Percentiles rank a stretch among this genome's conserved stretches.
phyloP scores from a whole-genome alignment of 1,139 yeast species.

The Blastobotrys serpentis region DNA sequence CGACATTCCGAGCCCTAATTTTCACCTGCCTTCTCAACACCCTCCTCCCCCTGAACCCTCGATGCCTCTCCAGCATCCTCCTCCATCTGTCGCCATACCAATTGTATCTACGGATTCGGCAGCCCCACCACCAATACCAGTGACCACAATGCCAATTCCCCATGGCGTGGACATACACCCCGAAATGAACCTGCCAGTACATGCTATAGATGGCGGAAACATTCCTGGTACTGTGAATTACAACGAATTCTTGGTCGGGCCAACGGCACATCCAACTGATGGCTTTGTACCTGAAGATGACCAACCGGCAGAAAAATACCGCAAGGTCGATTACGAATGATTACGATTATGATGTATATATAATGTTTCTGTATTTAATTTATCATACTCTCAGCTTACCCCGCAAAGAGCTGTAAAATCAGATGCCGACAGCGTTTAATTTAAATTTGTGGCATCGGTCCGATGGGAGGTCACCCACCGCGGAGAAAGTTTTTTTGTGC shows the following conservation, averaged over 20 bases:
- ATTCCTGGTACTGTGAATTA: neutral
- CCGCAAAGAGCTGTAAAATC: neutral
- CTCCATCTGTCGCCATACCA: no score
- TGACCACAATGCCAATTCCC: neutral
- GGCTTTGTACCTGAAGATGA: neutral
- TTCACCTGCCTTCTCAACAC: neutral
- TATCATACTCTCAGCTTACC: no score
- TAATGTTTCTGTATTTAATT: no score
- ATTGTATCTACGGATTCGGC: no score
- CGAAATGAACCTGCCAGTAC: no score
- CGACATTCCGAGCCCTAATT: neutral
- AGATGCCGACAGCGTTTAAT: neutral
- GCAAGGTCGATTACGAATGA: neutral
- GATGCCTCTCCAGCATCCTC: no score
- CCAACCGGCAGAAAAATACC: neutral
- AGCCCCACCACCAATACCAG: neutral
- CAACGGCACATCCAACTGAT: neutral
- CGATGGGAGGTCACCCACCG: neutral
- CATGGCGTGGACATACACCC: no score
- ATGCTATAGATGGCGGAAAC: neutral
- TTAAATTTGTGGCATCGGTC: no score
- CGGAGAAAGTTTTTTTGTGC: no score
- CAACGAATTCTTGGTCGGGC: conserved; percentile 7
- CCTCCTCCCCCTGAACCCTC: neutral
- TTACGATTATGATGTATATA: no score